Base-by-base conservation (phyloP, 345 rosid species). In the Streptanthus diversifolius region DNA sequence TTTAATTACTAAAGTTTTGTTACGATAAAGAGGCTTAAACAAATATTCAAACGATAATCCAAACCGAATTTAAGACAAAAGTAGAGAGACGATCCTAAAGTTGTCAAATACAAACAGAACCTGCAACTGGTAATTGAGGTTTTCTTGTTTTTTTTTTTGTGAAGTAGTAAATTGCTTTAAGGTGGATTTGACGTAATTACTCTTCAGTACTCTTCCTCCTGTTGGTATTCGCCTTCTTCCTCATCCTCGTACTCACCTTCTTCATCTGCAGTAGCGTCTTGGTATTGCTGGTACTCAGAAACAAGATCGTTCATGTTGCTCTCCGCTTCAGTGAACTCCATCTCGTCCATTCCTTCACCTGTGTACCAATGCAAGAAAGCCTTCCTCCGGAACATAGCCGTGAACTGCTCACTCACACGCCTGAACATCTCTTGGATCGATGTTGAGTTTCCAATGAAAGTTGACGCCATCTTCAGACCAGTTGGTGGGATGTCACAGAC, bases 281-380 rank as follows among this genome's bases (percentile, higher is more conserved):
- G 53, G 49, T 39, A 63, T 29, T 63, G 67, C 29, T 63, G 52
- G 13, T 39, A 63, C 67, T 36, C 67, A 0, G 53, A 81, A 0
- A 83, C 84, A 72, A 83, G 68, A 54, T 85, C 70, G 51, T 63
- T 63, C 47, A n/a, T 41, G 47, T 41, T 41, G 47, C 47, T 41
- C 18, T 41, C 47, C 8, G 30, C 56, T 11, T 49, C 55, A 5
- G 55, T 45, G 52, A 45, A 45, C 13, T 45, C 52, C 12, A 45
- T 45, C 52, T 45, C 52, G 24, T 45, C 52, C 24, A 45, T 45
- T 45, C 24, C 52, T 18, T 45, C 52, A 0, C 52, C 24, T 18
- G 22, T 45, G 52, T 45, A 45, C 52, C 52, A 45, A 18, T 45
- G 52, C 52, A 45, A 45, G 52, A 17, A 45, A 45, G 52, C 24